Evolutionary conservation across 2,329 filamentous ascomycete genomes (phyloP).

Genomic region (Penicillium paneum): DNA sequence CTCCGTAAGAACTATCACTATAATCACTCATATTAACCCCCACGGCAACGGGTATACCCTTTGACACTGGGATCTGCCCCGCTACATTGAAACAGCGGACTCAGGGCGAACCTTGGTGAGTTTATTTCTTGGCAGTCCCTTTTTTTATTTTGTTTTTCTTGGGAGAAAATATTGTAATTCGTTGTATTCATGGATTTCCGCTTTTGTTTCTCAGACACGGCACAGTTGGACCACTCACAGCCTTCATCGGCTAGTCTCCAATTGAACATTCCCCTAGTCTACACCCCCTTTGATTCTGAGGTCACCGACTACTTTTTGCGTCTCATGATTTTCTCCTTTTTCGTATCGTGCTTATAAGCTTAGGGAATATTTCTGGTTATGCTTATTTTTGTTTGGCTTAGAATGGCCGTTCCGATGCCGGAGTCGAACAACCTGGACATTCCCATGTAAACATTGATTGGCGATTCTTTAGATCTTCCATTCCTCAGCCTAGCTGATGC

Average conservation of each 20-base stretch:
- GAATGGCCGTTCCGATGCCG: background rate
- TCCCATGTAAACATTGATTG: slow-evolving; percentile 4
- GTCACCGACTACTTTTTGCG: slow-evolving; percentile 24
- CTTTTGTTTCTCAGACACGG: slow-evolving; percentile 19
- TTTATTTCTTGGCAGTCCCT: slow-evolving; percentile 29
- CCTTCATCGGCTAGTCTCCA: slow-evolving; percentile 8
- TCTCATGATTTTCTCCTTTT: slow-evolving; percentile 19
- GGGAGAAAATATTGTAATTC: background rate
- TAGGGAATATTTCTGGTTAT: background rate
- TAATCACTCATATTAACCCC: slow-evolving; percentile 19
- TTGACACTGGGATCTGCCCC: slow-evolving; percentile 36
- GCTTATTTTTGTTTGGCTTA: background rate
- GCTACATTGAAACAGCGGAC: slow-evolving; percentile 32
- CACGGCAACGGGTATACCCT: slow-evolving; percentile 31
- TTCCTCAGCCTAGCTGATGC: slow-evolving; percentile 17
- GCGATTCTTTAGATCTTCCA: slow-evolving; percentile 26
- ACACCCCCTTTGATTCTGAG: slow-evolving; percentile 15
- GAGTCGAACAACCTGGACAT: slow-evolving; percentile 4
- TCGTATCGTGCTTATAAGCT: background rate
- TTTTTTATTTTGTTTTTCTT: slow-evolving; percentile 6
- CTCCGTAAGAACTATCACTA: background rate
- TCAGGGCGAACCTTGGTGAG: slow-evolving; percentile 33
- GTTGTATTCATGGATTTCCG: background rate
- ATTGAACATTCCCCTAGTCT: slow-evolving; percentile 22
- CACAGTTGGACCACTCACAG: slow-evolving; percentile 20